A percentile compares a stretch with the other conserved stretches of the same genome.
Conservation (phyloP, 805 yeast genomes). For the Nakazawaea wickerhamii region DNA sequence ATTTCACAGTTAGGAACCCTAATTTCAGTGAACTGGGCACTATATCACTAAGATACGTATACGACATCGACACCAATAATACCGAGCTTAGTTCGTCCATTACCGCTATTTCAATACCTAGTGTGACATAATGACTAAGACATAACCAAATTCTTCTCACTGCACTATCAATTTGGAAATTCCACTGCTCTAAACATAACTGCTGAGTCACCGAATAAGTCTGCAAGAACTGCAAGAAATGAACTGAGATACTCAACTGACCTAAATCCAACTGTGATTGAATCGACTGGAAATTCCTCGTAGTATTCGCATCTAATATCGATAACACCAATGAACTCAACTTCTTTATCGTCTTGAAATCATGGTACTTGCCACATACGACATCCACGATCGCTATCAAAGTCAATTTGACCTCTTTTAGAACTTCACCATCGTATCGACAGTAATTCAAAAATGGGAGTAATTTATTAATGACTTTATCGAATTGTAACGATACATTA, state of each 20-base stretch:
- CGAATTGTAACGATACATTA: constrained; percentile 16
- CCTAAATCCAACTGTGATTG: constrained; percentile 17
- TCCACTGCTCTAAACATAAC: constrained; percentile 19
- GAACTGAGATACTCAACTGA: constrained; percentile 22
- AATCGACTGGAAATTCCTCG: not conserved
- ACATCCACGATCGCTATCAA: constrained; percentile 2
- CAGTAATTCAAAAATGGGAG: constrained; percentile 6
- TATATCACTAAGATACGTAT: constrained; percentile 18
- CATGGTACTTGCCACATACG: constrained; percentile 2
- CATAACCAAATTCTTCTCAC: constrained; percentile 28
- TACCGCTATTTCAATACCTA: constrained; percentile 17
- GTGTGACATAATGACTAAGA: constrained; percentile 24
- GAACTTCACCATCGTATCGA: not conserved
- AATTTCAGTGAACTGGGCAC: constrained; percentile 15
- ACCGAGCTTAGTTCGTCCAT: constrained; percentile 24
- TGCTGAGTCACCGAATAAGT: constrained; percentile 19
- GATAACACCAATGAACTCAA: not conserved
- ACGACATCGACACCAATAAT: constrained; percentile 19
- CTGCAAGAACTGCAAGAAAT: constrained; percentile 22
- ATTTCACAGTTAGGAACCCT: constrained; percentile 17
- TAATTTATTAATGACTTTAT: not conserved
- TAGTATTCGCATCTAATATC: not conserved
- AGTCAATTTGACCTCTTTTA: constrained; percentile 7
- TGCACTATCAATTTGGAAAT: constrained; percentile 20
- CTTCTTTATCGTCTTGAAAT: not conserved